phyloP scores from a whole-genome alignment of 1,139 yeast species.

The Candida gigantensis region DNA sequence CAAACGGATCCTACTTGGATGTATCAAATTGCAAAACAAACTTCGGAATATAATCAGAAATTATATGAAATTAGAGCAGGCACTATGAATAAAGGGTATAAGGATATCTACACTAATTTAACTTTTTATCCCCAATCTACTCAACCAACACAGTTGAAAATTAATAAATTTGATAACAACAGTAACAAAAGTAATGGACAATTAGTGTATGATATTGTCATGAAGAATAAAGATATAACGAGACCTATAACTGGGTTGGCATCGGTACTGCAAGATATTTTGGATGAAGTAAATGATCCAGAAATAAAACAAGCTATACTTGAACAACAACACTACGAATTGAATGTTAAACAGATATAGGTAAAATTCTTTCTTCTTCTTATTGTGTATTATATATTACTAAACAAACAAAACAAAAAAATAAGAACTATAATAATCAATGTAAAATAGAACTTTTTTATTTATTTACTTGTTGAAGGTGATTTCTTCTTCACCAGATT shows the following conservation, averaged over 20 bases:
- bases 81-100: slow-evolving; percentile 56
- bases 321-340: slow-evolving; percentile 64
- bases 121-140: slow-evolving; percentile 71
- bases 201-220: slow-evolving; percentile 51
- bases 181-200: too few species aligned
- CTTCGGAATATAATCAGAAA: slow-evolving; percentile 66
- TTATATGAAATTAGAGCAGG: slow-evolving; percentile 62
- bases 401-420: slow-evolving; percentile 7
- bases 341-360: slow-evolving; percentile 7
- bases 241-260: slow-evolving; percentile 63
- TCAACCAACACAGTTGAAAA: slow-evolving; percentile 58
- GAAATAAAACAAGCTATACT: slow-evolving; percentile 61
- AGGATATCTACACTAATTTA: slow-evolving; percentile 83
- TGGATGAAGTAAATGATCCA: slow-evolving; percentile 55
- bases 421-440: too few species aligned
- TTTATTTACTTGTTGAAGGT: slow-evolving; percentile 10
- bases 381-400: slow-evolving; percentile 6
- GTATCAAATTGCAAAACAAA: slow-evolving; percentile 77
- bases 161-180: slow-evolving; percentile 18
- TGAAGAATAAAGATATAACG: slow-evolving; percentile 10
- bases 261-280: slow-evolving; percentile 57
- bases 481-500: slow-evolving; percentile 30
- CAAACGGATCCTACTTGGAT: slow-evolving; percentile 82
- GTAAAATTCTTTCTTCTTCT: too few species aligned
- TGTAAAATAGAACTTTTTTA: too few species aligned